phyloP scores from a whole-genome alignment of 2,329 filamentous ascomycete species.

The Aplosporella prunicola region DNA sequence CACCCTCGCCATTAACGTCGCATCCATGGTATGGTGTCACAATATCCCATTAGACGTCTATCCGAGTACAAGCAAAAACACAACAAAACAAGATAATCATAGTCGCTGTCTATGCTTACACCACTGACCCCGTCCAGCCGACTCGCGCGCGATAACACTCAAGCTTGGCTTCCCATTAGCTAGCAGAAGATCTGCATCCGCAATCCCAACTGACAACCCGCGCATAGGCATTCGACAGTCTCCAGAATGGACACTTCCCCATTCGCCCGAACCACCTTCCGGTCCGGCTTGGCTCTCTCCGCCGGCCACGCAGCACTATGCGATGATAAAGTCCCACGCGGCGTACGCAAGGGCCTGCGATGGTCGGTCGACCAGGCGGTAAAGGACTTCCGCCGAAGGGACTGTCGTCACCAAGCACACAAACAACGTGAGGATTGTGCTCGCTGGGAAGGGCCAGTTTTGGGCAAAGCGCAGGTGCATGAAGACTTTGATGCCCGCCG shows the following conservation, averaged over 20 bases:
- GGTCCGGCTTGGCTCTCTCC: neutral
- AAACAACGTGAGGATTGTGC: slow-evolving; percentile 13
- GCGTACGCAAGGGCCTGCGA: slow-evolving; percentile 7
- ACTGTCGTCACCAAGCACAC: slow-evolving; percentile 20
- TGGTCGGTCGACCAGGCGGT: slow-evolving; percentile 22
- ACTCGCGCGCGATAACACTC: no score
- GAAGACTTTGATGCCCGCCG: slow-evolving; percentile 39
- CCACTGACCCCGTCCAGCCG: no score
- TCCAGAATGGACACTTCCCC: slow-evolving; percentile 1
- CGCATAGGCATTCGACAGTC: slow-evolving; percentile 3
- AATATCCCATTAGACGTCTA: no score
- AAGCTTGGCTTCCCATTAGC: no score
- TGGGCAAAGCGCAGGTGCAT: slow-evolving; percentile 15
- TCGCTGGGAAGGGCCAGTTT: slow-evolving; percentile 12
- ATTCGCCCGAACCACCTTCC: neutral
- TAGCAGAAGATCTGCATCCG: neutral
- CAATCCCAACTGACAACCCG: neutral
- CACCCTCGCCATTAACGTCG: no score
- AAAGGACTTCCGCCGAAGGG: slow-evolving; percentile 21
- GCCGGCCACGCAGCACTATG: slow-evolving; percentile 4
- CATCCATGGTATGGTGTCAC: no score
- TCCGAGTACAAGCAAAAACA: no score
- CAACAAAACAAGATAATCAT: no score
- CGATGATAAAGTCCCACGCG: slow-evolving; percentile 10
- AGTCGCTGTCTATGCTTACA: no score